Conservation (phyloP, 2,329 filamentous ascomycete genomes). For the Phaeomoniella chlamydospora region DNA sequence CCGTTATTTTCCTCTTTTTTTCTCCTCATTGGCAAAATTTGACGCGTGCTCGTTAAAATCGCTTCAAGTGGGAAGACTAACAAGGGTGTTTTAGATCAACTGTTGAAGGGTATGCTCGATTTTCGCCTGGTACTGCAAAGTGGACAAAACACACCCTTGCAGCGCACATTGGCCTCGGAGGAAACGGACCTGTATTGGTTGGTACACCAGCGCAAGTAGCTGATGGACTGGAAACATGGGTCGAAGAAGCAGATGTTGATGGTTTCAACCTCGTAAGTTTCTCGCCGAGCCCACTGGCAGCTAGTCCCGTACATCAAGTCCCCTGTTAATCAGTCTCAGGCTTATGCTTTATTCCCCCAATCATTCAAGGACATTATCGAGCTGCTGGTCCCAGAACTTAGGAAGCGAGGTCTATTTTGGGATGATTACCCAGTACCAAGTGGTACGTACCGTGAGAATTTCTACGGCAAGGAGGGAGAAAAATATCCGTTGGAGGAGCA, state of each 20-base stretch:
- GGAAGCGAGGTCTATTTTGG: conserved; percentile 21
- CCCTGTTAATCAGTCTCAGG: too few relatives aligned
- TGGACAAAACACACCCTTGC: conserved; percentile 62
- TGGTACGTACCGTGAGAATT: conserved; percentile 23
- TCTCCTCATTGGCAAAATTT: conserved; percentile 5
- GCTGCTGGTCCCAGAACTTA: conserved; percentile 48
- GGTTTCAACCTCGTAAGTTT: conserved; percentile 56
- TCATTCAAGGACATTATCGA: conserved; percentile 56
- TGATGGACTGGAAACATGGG: conserved; percentile 52
- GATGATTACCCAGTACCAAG: conserved; percentile 19
- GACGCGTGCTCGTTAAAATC: conserved; percentile 7
- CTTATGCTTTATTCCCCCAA: conserved; percentile 52
- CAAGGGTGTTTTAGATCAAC: too few relatives aligned
- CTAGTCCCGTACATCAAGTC: too few relatives aligned
- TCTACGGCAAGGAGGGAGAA: conserved; percentile 17
- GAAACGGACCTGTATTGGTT: conserved; percentile 49
- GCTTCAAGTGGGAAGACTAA: conserved; percentile 35
- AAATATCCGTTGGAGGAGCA: conserved; percentile 18
- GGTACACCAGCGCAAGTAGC: conserved; percentile 53
- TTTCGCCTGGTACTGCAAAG: conserved; percentile 39
- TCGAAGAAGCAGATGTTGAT: conserved; percentile 54
- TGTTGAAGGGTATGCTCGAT: not conserved
- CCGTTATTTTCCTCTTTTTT: conserved; percentile 7
- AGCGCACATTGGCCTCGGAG: conserved; percentile 53
- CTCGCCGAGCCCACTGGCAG: too few relatives aligned